phyloP scores from a whole-genome alignment of 257 asterid genomes.

The Forsythia suspensa region DNA sequence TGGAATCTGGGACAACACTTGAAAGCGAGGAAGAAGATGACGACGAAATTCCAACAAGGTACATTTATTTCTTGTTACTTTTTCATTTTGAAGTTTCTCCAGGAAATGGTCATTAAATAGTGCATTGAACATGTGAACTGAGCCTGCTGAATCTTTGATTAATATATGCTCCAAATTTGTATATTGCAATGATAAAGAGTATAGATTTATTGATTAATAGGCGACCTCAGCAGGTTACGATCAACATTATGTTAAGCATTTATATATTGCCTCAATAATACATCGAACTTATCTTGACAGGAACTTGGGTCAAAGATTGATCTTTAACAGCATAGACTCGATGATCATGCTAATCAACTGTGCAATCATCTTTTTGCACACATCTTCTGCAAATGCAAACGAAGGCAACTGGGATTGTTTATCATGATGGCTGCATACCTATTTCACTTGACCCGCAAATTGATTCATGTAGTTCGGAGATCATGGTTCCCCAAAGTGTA shows the following conservation, averaged over 20 bases:
- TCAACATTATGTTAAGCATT: background rate
- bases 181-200: background rate
- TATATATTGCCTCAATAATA: background rate
- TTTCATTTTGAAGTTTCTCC: background rate
- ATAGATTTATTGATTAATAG: background rate
- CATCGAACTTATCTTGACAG: slow-evolving; percentile 5
- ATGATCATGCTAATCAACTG: slow-evolving; percentile 22
- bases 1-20: background rate
- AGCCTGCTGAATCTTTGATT: background rate
- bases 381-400: slow-evolving; percentile 1
- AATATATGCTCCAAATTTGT: background rate
- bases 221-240: background rate
- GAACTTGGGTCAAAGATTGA: slow-evolving; percentile 13
- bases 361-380: background rate
- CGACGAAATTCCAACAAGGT: background rate
- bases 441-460: slow-evolving; percentile 20
- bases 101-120: background rate
- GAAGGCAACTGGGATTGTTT: slow-evolving; percentile 24
- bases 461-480: background rate
- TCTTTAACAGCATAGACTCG: slow-evolving; percentile 20
- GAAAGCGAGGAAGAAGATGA: background rate
- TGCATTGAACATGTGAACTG: background rate
- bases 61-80: background rate
- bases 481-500: background rate
- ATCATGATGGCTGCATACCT: slow-evolving; percentile 28